These are phyloP conservation scores for Kuraishia hungarica DNA, from an alignment of 805 yeast genomes.

Conservation along the genomic window DNA sequence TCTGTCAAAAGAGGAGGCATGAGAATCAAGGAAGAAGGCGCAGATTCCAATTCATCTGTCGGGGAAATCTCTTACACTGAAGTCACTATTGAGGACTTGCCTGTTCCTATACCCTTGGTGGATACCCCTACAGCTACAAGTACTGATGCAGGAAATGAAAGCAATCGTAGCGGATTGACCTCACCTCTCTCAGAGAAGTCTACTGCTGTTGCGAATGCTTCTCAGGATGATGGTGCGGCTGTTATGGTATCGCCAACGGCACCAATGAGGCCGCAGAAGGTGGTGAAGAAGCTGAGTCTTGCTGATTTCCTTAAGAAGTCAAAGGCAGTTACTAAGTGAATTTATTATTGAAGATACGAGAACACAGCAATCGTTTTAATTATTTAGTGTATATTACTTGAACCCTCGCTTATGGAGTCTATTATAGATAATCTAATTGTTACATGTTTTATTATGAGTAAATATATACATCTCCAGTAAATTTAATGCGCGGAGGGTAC, in stretches of 20 bases:
- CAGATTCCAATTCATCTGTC: conserved; percentile 9
- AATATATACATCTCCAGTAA: neutral
- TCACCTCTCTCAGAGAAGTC: conserved; percentile 4
- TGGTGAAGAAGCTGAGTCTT: conserved; percentile 56
- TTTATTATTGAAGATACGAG: neutral
- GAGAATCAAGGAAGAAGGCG: conserved; percentile 3
- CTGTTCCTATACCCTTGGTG: neutral
- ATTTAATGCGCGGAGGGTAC: too few relatives aligned
- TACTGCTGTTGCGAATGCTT: conserved; percentile 9
- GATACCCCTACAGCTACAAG: neutral
- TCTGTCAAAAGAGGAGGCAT: conserved; percentile 5
- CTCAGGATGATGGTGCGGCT: conserved; percentile 3
- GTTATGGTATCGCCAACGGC: neutral
- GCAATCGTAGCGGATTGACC: neutral
- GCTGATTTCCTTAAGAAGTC: conserved; percentile 58
- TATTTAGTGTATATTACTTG: neutral
- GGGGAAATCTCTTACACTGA: conserved; percentile 9
- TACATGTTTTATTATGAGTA: neutral
- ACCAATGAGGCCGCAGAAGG: conserved; percentile 19
- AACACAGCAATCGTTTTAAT: neutral
- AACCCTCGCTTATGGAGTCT: neutral
- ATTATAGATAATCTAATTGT: neutral
- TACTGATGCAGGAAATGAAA: neutral
- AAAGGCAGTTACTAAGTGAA: neutral
- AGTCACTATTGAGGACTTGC: conserved; percentile 10